Conservation (phyloP, 441 rosid species). For the Erodium moschatum region DNA sequence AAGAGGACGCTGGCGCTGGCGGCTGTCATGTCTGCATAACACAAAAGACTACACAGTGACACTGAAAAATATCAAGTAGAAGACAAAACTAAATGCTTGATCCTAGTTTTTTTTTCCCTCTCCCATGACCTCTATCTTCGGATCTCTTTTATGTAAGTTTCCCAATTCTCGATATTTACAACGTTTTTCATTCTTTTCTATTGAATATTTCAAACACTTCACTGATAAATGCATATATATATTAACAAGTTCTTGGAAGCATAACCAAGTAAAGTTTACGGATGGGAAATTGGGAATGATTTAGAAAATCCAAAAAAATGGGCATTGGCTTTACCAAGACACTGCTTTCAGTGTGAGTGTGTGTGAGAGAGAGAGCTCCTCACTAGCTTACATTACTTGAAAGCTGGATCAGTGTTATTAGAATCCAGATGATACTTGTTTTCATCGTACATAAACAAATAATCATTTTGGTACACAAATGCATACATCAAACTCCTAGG, state of each 20-base stretch:
- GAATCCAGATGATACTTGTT: neutral
- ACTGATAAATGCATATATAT: neutral
- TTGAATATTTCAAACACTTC: neutral
- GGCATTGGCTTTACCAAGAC: neutral
- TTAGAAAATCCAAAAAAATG: neutral
- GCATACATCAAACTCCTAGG: neutral
- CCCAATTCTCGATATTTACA: neutral
- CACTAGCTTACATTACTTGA: too few relatives aligned
- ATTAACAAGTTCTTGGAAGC: neutral
- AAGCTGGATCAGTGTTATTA: too few relatives aligned
- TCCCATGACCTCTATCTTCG: neutral
- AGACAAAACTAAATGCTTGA: too few relatives aligned
- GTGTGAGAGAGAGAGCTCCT: neutral
- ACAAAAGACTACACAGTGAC: too few relatives aligned
- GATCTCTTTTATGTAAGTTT: neutral
- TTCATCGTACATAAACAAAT: constrained; percentile 5
- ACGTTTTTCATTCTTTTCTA: neutral
- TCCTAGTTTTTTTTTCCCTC: neutral
- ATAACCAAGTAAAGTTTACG: neutral
- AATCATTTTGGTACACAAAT: neutral
- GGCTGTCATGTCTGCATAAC: neutral
- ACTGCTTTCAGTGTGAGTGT: neutral
- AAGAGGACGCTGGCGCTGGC: neutral
- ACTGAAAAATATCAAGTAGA: too few relatives aligned
- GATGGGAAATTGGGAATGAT: neutral